phyloP scores from a whole-genome alignment of 495 filamentous ascomycete genomes.

The Podospora comata region DNA sequence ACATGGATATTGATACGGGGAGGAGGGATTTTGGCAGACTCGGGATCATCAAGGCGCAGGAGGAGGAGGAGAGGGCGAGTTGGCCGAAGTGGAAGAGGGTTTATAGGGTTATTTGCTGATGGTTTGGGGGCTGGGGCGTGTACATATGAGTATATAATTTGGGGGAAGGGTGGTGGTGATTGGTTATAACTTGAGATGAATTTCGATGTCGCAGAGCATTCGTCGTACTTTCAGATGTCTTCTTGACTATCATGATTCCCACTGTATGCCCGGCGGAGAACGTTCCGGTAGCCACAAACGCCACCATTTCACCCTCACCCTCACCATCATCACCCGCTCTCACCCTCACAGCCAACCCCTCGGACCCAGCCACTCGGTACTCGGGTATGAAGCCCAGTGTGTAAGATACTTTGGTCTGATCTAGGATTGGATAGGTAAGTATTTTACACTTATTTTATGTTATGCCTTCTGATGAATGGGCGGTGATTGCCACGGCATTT shows the following conservation, averaged over 20 bases:
- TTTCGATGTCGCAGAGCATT: too few relatives aligned
- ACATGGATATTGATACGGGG: slow-evolving; percentile 91
- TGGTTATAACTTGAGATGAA: too few relatives aligned
- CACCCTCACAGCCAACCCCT: neutral
- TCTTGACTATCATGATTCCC: too few relatives aligned
- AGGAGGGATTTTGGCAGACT: slow-evolving; percentile 78
- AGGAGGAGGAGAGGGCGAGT: slow-evolving; percentile 64
- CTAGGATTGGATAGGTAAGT: too few relatives aligned
- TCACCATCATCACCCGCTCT: neutral
- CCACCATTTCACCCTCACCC: neutral
- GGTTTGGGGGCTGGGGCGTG: neutral
- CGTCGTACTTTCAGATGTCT: too few relatives aligned
- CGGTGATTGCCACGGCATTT: too few relatives aligned
- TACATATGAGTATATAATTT: neutral
- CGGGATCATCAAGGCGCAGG: slow-evolving; percentile 72
- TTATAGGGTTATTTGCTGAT: slow-evolving; percentile 53
- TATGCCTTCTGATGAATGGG: too few relatives aligned
- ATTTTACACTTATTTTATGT: too few relatives aligned
- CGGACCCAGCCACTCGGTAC: neutral
- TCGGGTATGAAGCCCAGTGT: too few relatives aligned
- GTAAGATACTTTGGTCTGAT: too few relatives aligned
- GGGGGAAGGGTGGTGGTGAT: too few relatives aligned
- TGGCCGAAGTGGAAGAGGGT: slow-evolving; percentile 89
- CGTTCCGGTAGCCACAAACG: neutral
- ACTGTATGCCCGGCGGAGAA: too few relatives aligned